phyloP scores from a whole-genome alignment of 129 eudicot genomes.

The Lactuca sativa region DNA sequence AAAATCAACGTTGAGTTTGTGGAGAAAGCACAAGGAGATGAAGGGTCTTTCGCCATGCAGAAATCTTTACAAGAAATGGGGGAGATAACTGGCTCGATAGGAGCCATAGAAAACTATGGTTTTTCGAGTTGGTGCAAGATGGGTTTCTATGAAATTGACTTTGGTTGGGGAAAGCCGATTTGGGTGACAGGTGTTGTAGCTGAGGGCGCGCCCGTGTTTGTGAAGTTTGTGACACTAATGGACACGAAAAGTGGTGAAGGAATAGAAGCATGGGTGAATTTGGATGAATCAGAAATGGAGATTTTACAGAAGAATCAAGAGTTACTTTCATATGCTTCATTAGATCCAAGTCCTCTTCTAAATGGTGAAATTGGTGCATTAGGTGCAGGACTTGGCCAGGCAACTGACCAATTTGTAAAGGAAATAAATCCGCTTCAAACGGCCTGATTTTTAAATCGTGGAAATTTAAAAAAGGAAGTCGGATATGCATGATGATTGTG shows the following conservation, averaged over 20 bases:
- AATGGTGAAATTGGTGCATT: neutral
- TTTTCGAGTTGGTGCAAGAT: conserved; percentile 64
- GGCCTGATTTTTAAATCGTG: too few relatives aligned
- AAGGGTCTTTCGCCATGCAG: neutral
- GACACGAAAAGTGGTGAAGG: conserved; percentile 33
- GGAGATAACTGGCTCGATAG: conserved; percentile 1
- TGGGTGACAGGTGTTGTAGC: conserved; percentile 42
- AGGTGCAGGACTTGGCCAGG: too few relatives aligned
- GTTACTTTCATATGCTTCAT: conserved; percentile 15
- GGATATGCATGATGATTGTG: too few relatives aligned
- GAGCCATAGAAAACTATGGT: conserved; percentile 25
- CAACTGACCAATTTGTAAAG: too few relatives aligned
- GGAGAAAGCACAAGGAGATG: conserved; percentile 17
- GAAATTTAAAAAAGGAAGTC: too few relatives aligned
- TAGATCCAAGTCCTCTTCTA: conserved; percentile 19
- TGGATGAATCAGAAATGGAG: conserved; percentile 23
- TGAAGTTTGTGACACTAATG: conserved; percentile 30
- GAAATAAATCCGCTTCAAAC: too few relatives aligned
- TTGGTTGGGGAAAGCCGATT: conserved; percentile 53
- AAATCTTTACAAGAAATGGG: conserved; percentile 7
- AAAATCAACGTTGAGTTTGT: conserved; percentile 11
- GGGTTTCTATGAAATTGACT: conserved; percentile 54
- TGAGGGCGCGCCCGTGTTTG: conserved; percentile 1
- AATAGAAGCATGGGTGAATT: conserved; percentile 42
- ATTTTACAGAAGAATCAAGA: conserved; percentile 15